These are phyloP conservation scores for Leptodontidium sp. DNA, from an alignment of 2,329 filamentous ascomycete genomes.

Conservation along the genomic window DNA sequence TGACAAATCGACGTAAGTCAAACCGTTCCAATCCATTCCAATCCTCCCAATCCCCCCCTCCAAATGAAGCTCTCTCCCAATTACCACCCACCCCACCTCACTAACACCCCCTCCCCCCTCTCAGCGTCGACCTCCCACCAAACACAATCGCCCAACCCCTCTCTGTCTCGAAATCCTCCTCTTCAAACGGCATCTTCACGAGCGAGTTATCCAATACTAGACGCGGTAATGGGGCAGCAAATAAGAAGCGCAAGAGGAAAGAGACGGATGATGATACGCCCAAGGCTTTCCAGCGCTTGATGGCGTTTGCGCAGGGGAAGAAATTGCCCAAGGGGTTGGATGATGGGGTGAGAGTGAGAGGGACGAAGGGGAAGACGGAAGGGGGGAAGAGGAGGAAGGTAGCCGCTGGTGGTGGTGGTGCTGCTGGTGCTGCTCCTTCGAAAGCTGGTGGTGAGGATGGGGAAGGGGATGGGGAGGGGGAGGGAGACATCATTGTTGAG, in stretches of 20 bases:
- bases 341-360: constrained; percentile 62
- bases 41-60: background rate
- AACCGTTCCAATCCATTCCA: background rate
- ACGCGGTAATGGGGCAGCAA: constrained; percentile 32
- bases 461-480: constrained; percentile 31
- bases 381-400: constrained; percentile 42
- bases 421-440: constrained; percentile 28
- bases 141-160: constrained; percentile 66
- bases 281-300: constrained; percentile 84
- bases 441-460: no score
- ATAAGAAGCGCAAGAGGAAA: constrained; percentile 59
- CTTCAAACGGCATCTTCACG: constrained; percentile 49
- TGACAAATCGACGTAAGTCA: constrained; percentile 61
- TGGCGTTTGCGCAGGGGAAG: constrained; percentile 75
- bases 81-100: background rate
- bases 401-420: constrained; percentile 29
- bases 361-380: constrained; percentile 37
- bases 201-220: constrained; percentile 44
- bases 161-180: constrained; percentile 57
- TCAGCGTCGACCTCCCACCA: constrained; percentile 61
- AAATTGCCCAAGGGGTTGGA: constrained; percentile 72
- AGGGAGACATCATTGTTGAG: constrained; percentile 35
- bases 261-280: constrained; percentile 78
- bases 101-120: constrained; percentile 38
- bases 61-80: background rate